Evolutionary conservation across 2,329 filamentous ascomycete genomes (phyloP).

Genomic region (Metarhizium humberi): DNA sequence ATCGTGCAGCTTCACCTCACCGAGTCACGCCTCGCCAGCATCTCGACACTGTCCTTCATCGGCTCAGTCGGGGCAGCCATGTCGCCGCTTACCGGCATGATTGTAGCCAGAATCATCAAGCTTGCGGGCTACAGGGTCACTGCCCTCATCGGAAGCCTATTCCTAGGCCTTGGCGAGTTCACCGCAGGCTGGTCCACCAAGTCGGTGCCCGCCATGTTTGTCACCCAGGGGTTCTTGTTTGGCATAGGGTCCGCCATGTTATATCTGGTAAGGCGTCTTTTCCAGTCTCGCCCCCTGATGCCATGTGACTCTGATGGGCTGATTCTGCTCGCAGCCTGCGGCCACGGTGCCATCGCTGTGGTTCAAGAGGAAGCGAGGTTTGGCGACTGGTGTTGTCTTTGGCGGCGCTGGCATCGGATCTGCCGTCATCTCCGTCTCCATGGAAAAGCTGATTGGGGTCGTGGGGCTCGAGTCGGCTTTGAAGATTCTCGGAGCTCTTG

Average conservation of each 20-base stretch:
- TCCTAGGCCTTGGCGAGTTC: constrained; percentile 21
- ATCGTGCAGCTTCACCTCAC: constrained; percentile 20
- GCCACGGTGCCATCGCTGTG: constrained; percentile 15
- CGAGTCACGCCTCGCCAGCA: constrained; percentile 12
- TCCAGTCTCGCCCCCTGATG: too few species aligned
- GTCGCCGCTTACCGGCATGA: constrained; percentile 12
- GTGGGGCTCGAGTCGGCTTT: constrained; percentile 19
- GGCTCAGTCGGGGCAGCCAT: constrained; percentile 12
- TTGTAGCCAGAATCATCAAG: constrained; percentile 15
- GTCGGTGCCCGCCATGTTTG: constrained; percentile 15
- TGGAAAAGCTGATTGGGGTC: constrained; percentile 13
- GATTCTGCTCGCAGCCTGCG: constrained; percentile 9
- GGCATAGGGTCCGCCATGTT: constrained; percentile 15
- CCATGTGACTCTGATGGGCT: too few species aligned
- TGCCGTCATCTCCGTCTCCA: constrained; percentile 17
- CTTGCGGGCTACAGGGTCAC: constrained; percentile 15
- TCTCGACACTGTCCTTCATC: constrained; percentile 20
- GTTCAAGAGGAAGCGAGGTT: constrained; percentile 17
- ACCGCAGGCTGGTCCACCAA: constrained; percentile 17
- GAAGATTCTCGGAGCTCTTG: constrained; percentile 15
- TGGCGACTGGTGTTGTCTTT: constrained; percentile 20
- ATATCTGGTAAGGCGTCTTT: constrained; percentile 11
- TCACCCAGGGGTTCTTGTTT: constrained; percentile 17
- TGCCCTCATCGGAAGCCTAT: constrained; percentile 12
- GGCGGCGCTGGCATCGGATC: constrained; percentile 19